These are phyloP conservation scores for Tillandsia leiboldiana DNA, from an alignment of 176 grass and related monocot genomes.

Conservation along the genomic window DNA sequence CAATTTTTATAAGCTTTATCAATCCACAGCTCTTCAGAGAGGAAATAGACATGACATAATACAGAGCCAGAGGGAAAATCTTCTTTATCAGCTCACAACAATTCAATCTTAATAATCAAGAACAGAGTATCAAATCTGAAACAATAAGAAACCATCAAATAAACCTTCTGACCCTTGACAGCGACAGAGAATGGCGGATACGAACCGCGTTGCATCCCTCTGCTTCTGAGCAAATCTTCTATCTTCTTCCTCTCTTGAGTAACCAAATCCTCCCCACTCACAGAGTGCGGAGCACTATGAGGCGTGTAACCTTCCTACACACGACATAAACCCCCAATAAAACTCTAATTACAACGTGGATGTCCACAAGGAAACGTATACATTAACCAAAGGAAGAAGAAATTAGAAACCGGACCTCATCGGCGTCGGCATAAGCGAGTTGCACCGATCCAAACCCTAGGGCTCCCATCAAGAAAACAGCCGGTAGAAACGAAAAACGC, in stretches of 20 bases:
- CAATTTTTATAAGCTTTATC: no score
- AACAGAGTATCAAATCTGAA: not conserved
- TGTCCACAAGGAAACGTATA: not conserved
- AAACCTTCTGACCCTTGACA: constrained; percentile 50
- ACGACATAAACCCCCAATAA: not conserved
- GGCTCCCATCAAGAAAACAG: constrained; percentile 27
- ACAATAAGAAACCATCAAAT: not conserved
- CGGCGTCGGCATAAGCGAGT: constrained; percentile 43
- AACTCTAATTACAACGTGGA: not conserved
- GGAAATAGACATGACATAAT: no score
- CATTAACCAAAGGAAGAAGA: not conserved
- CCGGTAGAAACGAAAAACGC: constrained; percentile 8
- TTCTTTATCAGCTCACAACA: constrained; percentile 16
- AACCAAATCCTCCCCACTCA: constrained; percentile 31
- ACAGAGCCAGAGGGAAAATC: not conserved
- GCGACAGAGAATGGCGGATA: constrained; percentile 62
- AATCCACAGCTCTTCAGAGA: no score
- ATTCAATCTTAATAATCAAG: not conserved
- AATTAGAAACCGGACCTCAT: constrained; percentile 21
- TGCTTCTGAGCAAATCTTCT: constrained; percentile 34
- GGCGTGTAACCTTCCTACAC: not conserved
- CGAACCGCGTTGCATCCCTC: constrained; percentile 42
- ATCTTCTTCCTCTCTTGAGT: constrained; percentile 62
- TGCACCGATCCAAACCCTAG: constrained; percentile 24
- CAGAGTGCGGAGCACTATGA: constrained; percentile 12